Conservation (phyloP, 371 early-diverging fungal species). For the Actinomortierella wolfii region DNA sequence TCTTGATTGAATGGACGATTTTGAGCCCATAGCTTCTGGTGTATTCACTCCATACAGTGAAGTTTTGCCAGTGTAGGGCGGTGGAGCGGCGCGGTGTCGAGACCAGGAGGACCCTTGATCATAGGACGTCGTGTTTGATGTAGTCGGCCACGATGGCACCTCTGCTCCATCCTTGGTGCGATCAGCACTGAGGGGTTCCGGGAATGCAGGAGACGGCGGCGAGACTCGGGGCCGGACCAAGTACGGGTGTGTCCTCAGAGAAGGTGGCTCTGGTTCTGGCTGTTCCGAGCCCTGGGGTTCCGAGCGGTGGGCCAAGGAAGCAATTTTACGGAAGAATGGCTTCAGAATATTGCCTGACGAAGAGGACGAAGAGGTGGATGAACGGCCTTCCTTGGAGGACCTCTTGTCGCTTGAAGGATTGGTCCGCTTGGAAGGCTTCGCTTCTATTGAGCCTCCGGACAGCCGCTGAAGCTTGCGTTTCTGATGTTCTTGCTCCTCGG, state of each 20-base stretch:
- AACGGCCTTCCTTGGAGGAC: constrained; percentile 2
- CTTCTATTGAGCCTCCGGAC: constrained; percentile 31
- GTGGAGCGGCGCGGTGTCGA: no score
- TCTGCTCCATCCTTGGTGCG: no score
- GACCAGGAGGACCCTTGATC: no score
- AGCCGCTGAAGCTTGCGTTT: constrained; percentile 43
- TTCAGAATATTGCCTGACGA: constrained; percentile 25
- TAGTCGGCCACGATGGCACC: no score
- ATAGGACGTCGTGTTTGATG: no score
- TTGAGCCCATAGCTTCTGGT: no score
- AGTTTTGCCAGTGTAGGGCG: no score
- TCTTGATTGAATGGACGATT: no score
- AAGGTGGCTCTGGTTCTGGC: constrained; percentile 24
- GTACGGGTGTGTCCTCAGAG: constrained; percentile 38
- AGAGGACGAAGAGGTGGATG: not conserved
- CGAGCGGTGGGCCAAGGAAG: constrained; percentile 31
- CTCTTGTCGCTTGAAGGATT: constrained; percentile 18
- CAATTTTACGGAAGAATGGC: constrained; percentile 40
- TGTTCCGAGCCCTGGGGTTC: constrained; percentile 5
- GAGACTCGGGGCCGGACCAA: constrained; percentile 35
- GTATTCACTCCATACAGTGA: no score
- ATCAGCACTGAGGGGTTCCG: no score
- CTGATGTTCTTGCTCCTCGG: constrained; percentile 20
- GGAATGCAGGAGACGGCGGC: constrained; percentile 18
- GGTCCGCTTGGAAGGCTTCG: constrained; percentile 33